These are phyloP conservation scores for Vigna nakashimae DNA, from an alignment of 306 rosid species.

Conservation along the genomic window DNA sequence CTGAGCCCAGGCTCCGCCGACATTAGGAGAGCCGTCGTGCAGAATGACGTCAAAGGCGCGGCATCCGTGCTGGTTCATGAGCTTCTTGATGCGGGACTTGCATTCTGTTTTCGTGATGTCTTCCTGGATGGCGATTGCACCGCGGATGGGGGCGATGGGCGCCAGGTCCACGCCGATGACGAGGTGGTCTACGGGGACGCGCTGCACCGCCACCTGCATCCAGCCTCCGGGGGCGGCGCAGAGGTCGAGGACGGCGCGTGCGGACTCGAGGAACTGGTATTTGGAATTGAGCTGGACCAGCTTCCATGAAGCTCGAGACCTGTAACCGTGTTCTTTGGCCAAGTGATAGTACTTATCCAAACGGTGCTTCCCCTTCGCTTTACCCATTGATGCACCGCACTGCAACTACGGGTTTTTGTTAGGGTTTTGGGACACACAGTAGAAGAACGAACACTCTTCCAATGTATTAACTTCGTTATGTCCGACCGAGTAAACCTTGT, in stretches of 20 bases:
- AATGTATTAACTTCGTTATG: background rate
- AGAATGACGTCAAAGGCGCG: slow-evolving; percentile 70
- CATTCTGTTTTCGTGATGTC: slow-evolving; percentile 88
- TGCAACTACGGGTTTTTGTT: background rate
- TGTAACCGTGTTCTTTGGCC: slow-evolving; percentile 94
- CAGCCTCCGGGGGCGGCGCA: slow-evolving; percentile 99
- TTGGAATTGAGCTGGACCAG: slow-evolving; percentile 82
- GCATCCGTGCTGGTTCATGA: slow-evolving; percentile 63
- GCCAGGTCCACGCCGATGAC: slow-evolving; percentile 86
- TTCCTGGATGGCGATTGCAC: slow-evolving; percentile 77
- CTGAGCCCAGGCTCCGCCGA: slow-evolving; percentile 97
- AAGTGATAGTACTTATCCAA: slow-evolving; percentile 85
- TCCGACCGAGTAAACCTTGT: too few species aligned
- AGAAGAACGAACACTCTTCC: background rate
- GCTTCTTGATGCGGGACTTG: slow-evolving; percentile 62
- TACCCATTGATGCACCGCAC: slow-evolving; percentile 60
- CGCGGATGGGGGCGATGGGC: slow-evolving; percentile 76
- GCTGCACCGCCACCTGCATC: slow-evolving; percentile 96
- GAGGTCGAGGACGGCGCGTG: slow-evolving; percentile 90
- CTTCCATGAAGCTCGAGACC: slow-evolving; percentile 96
- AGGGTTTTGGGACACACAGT: slow-evolving; percentile 27
- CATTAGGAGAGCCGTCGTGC: slow-evolving; percentile 91
- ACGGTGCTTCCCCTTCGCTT: slow-evolving; percentile 96
- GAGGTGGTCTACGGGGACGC: slow-evolving; percentile 75
- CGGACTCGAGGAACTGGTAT: slow-evolving; percentile 70